These are phyloP conservation scores for Pythium biforme DNA, from an alignment of 352 stramenopile genomes.

Conservation along the genomic window DNA sequence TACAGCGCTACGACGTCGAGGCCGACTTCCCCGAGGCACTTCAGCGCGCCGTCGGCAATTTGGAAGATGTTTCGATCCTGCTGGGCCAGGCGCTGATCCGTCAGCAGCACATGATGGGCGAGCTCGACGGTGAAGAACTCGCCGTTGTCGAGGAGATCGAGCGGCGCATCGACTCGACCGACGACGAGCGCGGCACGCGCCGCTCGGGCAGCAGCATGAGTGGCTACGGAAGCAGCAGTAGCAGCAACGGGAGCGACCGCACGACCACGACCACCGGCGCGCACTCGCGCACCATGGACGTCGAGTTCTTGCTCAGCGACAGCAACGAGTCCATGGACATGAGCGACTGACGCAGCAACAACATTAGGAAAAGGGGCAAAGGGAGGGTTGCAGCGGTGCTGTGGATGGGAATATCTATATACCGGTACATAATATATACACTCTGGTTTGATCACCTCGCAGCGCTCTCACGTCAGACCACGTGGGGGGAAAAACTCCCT, in stretches of 20 bases:
- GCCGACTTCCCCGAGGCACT: constrained; percentile 61
- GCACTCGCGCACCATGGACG: constrained; percentile 8
- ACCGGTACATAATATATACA: too few relatives aligned
- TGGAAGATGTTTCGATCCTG: constrained; percentile 47
- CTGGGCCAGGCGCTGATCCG: constrained; percentile 56
- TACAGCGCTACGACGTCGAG: constrained; percentile 56
- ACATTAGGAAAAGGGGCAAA: too few relatives aligned
- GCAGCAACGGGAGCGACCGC: background rate
- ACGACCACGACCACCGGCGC: background rate
- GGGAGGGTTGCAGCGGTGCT: too few relatives aligned
- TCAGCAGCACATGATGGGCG: constrained; percentile 55
- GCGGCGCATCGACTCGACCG: background rate
- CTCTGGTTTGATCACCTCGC: too few relatives aligned
- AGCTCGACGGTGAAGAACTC: constrained; percentile 34
- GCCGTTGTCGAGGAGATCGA: constrained; percentile 16
- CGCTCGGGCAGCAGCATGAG: background rate
- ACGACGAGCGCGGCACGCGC: background rate
- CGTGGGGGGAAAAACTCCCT: too few relatives aligned
- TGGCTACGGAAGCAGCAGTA: background rate
- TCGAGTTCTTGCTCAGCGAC: constrained; percentile 22
- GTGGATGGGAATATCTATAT: too few relatives aligned
- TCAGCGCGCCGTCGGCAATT: constrained; percentile 35
- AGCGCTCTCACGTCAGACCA: too few relatives aligned
- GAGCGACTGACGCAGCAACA: too few relatives aligned
- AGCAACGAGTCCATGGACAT: constrained; percentile 2